Base-by-base conservation (phyloP, 257 asterid genomes). In the Nyctanthes arbortristis region DNA sequence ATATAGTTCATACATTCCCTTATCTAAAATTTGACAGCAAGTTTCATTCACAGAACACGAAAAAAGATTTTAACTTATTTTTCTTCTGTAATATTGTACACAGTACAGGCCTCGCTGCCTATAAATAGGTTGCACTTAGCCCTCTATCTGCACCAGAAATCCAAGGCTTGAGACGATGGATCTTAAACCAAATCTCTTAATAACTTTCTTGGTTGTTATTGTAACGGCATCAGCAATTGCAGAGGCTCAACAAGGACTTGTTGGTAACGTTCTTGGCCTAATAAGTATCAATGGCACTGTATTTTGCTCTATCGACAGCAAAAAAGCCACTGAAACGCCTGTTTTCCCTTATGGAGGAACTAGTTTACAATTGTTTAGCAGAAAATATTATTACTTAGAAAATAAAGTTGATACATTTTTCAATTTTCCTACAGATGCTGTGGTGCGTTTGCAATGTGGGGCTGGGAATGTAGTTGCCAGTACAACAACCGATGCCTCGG, bases 401-500 rank as follows among this genome's bases (percentile, higher is more conserved):
- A 25, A 1, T 13, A 1, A 4, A n/a, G 3, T 34, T 1, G 6
- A 0, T 32, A 8, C 16, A 22, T 49, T n/a, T n/a, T n/a, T n/a
- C n/a, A n/a, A n/a, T n/a, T 22, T 39, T 4, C 32, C 1, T 43
- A 29, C 69, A 81, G 81, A 75, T 72, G 81, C 86, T 7, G 9
- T 40, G 49, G 81, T 78, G 63, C 79, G 75, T 30, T 14, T 81
- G 70, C 73, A 37, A 13, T 81, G 83, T 66, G 83, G 81, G 13
- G 79, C 58, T 22, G 29, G 79, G 61, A 69, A 71, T 11, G 77
- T 78, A 0, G 52, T 81, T 12, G 37, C 86, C 1, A 68, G 65
- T 61, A 20, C 83, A 25, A 75, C 65, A 20, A 78, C 81, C 3
- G 69, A 78, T 39, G 45, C 61, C 7, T 32, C 67, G n/a, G 83